Base-by-base conservation (phyloP, 768 basidiomycete species). In the Naganishia onofrii region DNA sequence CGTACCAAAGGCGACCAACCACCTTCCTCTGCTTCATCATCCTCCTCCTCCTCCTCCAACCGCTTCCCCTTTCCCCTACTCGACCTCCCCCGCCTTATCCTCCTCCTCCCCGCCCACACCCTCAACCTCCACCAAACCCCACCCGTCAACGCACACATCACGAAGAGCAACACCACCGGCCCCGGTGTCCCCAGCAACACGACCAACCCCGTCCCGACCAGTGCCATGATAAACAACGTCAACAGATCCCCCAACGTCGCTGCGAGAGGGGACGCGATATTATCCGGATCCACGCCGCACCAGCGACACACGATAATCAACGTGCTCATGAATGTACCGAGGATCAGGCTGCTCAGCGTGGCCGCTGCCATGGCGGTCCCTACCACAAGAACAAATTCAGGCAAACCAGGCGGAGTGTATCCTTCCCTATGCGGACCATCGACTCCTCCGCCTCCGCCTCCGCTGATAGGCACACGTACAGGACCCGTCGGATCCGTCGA, bases 201-300 rank as follows among this genome's bases (percentile, higher is more conserved):
- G 54, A 93, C 86, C 69, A 95, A 85, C n/a, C 87, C 70, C 2
- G 89, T 85, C 3, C 79, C 81, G 23, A 84, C 71, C 19, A 82
- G 68, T n/a, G 89, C 91, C 31, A 98, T 83, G 67, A 97, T 87
- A 70, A 88, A 85, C 57, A 99, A 87, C 0, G 95, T 95, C 60
- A 98, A 85, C 38, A 99, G 85, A 76, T 98, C 96, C 5, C 96
- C 95, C 1, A 98, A 85, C 75, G 91, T 92, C 2, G 92, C 87
- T 0, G 96, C 96, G 10, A 98, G 85, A 0, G 96, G 93, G 0
- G 96, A 92, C 1, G 94, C 90, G 73, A 98, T 94, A 79, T 99
- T 99, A 78, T 96, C 93, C 67, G 96, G 96, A 80, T 99, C 90
- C 51, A 89, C 86, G 5, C 88, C 86, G 71, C 85, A 87, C 75